Base-by-base conservation (phyloP, 768 basidiomycete genomes). In the Tulasnella sp. region DNA sequence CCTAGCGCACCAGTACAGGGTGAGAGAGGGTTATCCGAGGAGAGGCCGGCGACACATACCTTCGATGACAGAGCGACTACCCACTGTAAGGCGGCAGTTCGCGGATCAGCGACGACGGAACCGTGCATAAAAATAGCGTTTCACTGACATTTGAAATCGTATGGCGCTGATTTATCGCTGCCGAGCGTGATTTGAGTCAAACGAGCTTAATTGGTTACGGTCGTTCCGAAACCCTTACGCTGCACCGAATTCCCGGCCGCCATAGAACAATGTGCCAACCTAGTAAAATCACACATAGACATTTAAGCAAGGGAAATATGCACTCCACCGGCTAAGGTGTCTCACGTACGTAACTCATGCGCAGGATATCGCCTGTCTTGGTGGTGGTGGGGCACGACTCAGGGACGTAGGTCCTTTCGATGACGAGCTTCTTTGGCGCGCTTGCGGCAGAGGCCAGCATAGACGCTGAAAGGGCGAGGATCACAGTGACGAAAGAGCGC, bases 321-420 rank as follows among this genome's bases (percentile, higher is more conserved):
- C 3, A 3, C 48, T 51, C 20, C 48, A 20, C 3, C 23, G 3
- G 3, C 6, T 51, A 20, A 51, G 5, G 48, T 10, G 18, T 23
- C 46, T 0, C 44, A 86, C 87, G 82, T 83, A 94, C 93, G 81
- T 94, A 95, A 88, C 94, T 93, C 73, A 95, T 92, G 80, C 88
- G 81, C 80, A 95, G 87, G 26, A 83, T 81, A 82, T 94, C 92
- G 0, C 91, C 92, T 61, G 86, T 89, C 67, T 29, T 11, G 42
- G 76, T 35, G 57, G 71, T 79, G 29, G 76, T 20, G 23, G 75
- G 72, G 44, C 76, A 80, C 29, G 51, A 55, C 39, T 70, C 73
- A 16, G 81, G 81, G n/a, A 55, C 42, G 57, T 44, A 77, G 0
- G 44, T 40, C 0, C 67, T 77, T 37, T 81, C 77, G 20, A 81